Evolutionary conservation across 164 flowering plant genomes (phyloP).

Genomic region (Malania oleifera): DNA sequence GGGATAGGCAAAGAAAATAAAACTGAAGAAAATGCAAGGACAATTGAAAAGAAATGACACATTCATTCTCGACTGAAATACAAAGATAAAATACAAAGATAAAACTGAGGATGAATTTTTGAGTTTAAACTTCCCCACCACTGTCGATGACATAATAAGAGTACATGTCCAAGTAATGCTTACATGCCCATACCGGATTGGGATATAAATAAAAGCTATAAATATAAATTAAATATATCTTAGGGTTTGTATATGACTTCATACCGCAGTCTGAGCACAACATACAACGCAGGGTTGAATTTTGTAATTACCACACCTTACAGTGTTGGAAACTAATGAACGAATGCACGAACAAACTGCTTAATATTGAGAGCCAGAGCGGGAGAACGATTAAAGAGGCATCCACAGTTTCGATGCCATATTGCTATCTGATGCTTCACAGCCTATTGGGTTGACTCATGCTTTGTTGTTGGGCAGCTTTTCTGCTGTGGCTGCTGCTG

Average conservation of each 20-base stretch:
- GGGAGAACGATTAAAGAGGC: neutral
- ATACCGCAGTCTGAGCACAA: neutral
- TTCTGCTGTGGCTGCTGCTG: slow-evolving; percentile 21
- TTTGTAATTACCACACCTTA: neutral
- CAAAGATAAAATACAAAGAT: no score
- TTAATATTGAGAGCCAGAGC: neutral
- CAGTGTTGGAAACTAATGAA: slow-evolving; percentile 21
- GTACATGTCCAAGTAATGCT: slow-evolving; percentile 7
- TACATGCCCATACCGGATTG: slow-evolving; percentile 11
- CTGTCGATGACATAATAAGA: slow-evolving; percentile 4
- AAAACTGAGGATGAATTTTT: slow-evolving; percentile 1
- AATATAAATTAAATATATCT: slow-evolving; percentile 8
- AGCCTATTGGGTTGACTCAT: slow-evolving; percentile 26
- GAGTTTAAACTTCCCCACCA: slow-evolving; percentile 9
- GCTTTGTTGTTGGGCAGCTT: slow-evolving; percentile 21
- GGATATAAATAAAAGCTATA: slow-evolving; percentile 6
- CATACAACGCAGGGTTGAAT: neutral
- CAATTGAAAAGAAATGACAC: no score
- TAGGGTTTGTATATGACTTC: slow-evolving; percentile 10
- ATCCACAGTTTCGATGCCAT: neutral
- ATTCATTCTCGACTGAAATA: slow-evolving; percentile 6
- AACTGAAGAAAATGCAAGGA: no score
- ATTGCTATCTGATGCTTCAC: neutral
- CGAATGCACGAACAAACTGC: slow-evolving; percentile 9
- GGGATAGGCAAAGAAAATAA: no score